Base-by-base conservation (phyloP, 306 rosid genomes). In the Lathyrus sativus region DNA sequence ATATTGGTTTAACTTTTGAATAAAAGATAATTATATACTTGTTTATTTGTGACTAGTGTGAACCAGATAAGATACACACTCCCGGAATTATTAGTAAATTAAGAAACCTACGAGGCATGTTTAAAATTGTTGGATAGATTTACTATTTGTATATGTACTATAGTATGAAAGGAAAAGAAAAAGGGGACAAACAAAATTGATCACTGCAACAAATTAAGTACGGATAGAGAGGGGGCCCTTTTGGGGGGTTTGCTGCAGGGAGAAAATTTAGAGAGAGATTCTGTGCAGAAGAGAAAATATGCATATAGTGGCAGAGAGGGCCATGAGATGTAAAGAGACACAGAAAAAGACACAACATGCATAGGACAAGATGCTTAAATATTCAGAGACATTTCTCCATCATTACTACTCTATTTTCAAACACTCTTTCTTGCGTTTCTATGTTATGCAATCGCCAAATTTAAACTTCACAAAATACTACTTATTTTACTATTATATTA, bases 201-300 rank as follows among this genome's bases (percentile, higher is more conserved):
- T 65, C 24, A 57, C 71, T 61, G 72, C 78, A 72, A 67, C 67
- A 67, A 67, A 67, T 33, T 51, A 33, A 14, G 82, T 78, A 73
- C 82, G 82, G 72, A 12, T 44, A 33, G 41, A 22, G 29, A 29
- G 65, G 78, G 73, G 24, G 2, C 33, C 33, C 75, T 65, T 41
- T 22, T 18, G 12, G 55, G 24, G 53, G 67, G 49, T 13, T 73
- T 42, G 67, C 62, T 59, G 77, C 82, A 74, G 81, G 38, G 73
- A 73, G 81, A 76, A 81, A 85, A 81, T 80, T 42, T 76, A 78
- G 85, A 65, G 82, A 86, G 78, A 79, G 91, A 86, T 86, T 80
- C 18, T 71, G 81, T 37, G 59, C 80, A 82, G 79, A 10, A 65
- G 69, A 39, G 80, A 76, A 72, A 60, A 75, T 72, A 66, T 76